Percentiles rank a stretch among this genome's conserved stretches.
These are phyloP conservation scores for Claviceps sp. DNA, from an alignment of 2,329 filamentous ascomycete genomes.

Conservation along the genomic window DNA sequence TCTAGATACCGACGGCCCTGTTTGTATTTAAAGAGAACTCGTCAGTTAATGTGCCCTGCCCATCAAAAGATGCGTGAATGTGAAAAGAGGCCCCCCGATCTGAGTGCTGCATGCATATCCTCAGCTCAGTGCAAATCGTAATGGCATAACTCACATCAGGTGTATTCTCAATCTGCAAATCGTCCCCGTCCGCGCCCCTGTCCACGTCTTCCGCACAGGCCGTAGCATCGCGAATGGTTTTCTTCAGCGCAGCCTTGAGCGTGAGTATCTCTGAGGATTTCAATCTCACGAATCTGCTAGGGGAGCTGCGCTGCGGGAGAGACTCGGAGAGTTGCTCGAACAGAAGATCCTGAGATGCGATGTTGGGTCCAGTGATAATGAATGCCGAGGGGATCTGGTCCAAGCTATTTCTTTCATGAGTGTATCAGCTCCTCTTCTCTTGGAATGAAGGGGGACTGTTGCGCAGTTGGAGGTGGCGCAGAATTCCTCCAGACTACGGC, in stretches of 20 bases:
- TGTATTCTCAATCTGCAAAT: slow-evolving; percentile 29
- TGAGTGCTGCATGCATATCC: neutral
- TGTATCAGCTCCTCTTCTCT: too few relatives aligned
- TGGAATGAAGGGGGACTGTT: too few relatives aligned
- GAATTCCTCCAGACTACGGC: too few relatives aligned
- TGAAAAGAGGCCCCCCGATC: neutral
- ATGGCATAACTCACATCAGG: slow-evolving; percentile 29
- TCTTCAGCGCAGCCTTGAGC: slow-evolving; percentile 59
- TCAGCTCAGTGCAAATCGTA: neutral
- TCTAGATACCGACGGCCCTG: slow-evolving; percentile 55
- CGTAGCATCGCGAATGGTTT: slow-evolving; percentile 55
- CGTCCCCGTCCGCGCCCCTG: slow-evolving; percentile 29
- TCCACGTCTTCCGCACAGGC: slow-evolving; percentile 38
- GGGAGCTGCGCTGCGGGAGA: slow-evolving; percentile 30
- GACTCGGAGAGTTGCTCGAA: slow-evolving; percentile 54
- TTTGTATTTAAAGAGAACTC: neutral
- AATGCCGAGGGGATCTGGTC: slow-evolving; percentile 54
- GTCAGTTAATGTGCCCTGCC: neutral
- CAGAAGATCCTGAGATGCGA: slow-evolving; percentile 61
- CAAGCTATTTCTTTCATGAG: slow-evolving; percentile 11
- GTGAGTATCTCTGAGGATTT: slow-evolving; percentile 61
- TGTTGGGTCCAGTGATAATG: slow-evolving; percentile 65
- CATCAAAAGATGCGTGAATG: neutral
- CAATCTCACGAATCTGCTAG: slow-evolving; percentile 50
- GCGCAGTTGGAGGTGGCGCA: too few relatives aligned